These are phyloP conservation scores for Singerocomus rubriflavus DNA, from an alignment of 1,284 basidiomycete species.

Conservation along the genomic window DNA sequence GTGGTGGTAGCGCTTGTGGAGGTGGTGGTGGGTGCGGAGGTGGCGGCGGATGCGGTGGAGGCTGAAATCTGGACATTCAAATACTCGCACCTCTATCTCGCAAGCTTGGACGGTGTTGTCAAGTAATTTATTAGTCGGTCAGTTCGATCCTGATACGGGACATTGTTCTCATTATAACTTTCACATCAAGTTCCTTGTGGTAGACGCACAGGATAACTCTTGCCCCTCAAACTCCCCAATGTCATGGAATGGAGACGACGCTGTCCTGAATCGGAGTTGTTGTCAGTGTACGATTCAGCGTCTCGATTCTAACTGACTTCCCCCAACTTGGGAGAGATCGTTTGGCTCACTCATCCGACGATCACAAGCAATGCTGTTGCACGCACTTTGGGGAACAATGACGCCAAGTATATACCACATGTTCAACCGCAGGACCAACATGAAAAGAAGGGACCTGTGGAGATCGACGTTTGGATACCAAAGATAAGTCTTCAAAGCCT, in stretches of 20 bases:
- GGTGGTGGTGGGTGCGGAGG: not conserved
- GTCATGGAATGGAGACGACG: too few species aligned
- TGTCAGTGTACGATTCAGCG: too few species aligned
- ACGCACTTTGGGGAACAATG: not conserved
- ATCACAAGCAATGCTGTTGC: not conserved
- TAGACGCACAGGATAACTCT: too few species aligned
- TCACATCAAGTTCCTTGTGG: too few species aligned
- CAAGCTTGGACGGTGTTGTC: too few species aligned
- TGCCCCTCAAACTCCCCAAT: too few species aligned
- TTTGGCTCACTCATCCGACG: not conserved
- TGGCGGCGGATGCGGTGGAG: not conserved
- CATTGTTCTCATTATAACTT: too few species aligned
- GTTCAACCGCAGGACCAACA: not conserved
- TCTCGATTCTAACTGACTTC: too few species aligned
- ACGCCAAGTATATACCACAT: not conserved
- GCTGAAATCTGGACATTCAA: not conserved
- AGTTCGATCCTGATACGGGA: too few species aligned
- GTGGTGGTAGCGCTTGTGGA: not conserved
- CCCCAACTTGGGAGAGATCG: too few species aligned
- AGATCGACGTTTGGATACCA: not conserved
- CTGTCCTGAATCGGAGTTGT: too few species aligned
- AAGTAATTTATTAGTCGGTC: too few species aligned
- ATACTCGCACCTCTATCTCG: not conserved
- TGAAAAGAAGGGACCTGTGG: not conserved
- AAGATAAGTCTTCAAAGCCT: not conserved